Evolutionary conservation across 495 filamentous ascomycete genomes (phyloP), one percentile per base, ranked within the genome.

Genomic region (Arthonia radiata): DNA sequence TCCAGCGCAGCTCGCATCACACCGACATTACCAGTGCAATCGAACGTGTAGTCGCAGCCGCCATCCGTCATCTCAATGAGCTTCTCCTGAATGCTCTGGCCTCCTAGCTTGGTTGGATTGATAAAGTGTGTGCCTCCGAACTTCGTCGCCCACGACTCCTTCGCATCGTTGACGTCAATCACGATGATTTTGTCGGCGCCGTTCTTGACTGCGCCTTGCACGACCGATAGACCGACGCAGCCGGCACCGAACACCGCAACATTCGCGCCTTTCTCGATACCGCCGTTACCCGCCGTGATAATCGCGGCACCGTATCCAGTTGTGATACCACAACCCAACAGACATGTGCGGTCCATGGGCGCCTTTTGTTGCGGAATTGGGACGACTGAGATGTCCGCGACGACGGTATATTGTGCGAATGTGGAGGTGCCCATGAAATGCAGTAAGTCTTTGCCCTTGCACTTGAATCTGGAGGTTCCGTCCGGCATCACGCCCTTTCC

Each of bases 351-450:
- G 57, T 97, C 86, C 65, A 90, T 90, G 25, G 78, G 70, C n/a
- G 82, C 83, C 37, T 86, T 67, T 30, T 63, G 61, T 27, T 79
- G 89, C n/a, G n/a, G n/a, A 37, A 94, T 80, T 26, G 81, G 73
- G 10, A 94, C 86, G 25, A 93, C 86, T 25, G 80, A 91, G 56
- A 97, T 97, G 46, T 97, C 86, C 47, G 86, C 83, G 8, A 97
- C 80, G 32, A 97, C 86, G 24, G 89, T 94, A 56, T 90, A 97
- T 56, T 94, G 83, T 11, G 78, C 80, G 63, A 97, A 97, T 39
- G 86, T 97, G 10, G 80, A 92, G 27, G 79, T 90, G 41, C 86
- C 86, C 86, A 97, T 97, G 58, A 94, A 97, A 59, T 97, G 86
- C 17, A 97, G 67, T 27, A 97, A 62, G 37, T 82, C 71, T 53